phyloP scores from a whole-genome alignment of 1,284 basidiomycete species.

The Phlebopus sp. region DNA sequence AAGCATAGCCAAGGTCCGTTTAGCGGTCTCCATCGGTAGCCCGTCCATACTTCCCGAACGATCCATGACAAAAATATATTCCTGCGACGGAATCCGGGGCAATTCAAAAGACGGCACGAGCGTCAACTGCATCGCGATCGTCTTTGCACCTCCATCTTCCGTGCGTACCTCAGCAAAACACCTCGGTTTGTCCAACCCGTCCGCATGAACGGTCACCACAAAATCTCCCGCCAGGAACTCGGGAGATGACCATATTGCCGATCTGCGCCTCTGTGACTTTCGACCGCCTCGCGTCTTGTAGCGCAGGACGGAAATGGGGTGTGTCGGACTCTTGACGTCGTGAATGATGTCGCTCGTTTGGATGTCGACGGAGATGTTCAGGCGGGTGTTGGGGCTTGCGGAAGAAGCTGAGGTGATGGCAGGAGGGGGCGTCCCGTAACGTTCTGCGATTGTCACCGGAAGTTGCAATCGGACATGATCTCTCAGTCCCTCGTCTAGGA shows the following conservation, averaged over 20 bases:
- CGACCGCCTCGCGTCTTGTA: conserved; percentile 35
- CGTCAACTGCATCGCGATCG: conserved; percentile 49
- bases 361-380: conserved; percentile 44
- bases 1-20: conserved; percentile 33
- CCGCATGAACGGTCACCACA: conserved; percentile 42
- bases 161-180: conserved; percentile 50
- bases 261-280: conserved; percentile 40
- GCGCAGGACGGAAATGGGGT: conserved; percentile 32
- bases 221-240: conserved; percentile 46
- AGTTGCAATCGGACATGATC: conserved; percentile 51
- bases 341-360: conserved; percentile 44
- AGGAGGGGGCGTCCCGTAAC: conserved; percentile 46
- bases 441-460: conserved; percentile 46
- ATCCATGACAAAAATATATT: conserved; percentile 45
- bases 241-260: conserved; percentile 36
- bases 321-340: conserved; percentile 40
- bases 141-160: conserved; percentile 24
- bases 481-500: conserved; percentile 45
- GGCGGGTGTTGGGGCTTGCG: conserved; percentile 31
- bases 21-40: conserved; percentile 35
- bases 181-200: conserved; percentile 47
- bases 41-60: conserved; percentile 40
- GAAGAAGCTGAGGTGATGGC: conserved; percentile 33
- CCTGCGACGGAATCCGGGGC: conserved; percentile 35
- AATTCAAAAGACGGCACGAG: conserved; percentile 49